phyloP scores from a whole-genome alignment of 2,329 filamentous ascomycete species.

The Neonectria hederae region DNA sequence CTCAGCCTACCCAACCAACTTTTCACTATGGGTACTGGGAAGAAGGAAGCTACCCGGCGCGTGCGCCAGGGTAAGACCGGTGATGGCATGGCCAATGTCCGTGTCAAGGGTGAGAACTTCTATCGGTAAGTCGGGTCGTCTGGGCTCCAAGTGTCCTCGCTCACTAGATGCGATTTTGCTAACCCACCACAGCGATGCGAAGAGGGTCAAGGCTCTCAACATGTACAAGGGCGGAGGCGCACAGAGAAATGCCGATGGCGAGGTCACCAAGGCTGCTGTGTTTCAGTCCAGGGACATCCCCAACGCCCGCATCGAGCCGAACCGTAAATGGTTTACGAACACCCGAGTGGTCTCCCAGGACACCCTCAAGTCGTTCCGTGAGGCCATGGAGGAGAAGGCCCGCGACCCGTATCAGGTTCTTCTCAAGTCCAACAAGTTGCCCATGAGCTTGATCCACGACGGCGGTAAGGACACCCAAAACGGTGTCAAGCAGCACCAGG shows the following conservation, averaged over 20 bases:
- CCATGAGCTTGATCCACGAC: conserved; percentile 92
- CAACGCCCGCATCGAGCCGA: conserved; percentile 89
- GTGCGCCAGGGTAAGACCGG: conserved; percentile 84
- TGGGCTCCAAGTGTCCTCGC: background rate
- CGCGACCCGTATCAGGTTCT: conserved; percentile 92
- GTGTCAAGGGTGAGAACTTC: conserved; percentile 97
- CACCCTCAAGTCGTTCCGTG: conserved; percentile 84
- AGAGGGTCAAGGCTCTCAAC: conserved; percentile 88
- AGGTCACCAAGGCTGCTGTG: conserved; percentile 83
- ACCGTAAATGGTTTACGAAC: conserved; percentile 98
- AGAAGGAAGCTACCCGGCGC: conserved; percentile 88
- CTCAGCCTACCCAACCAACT: conserved; percentile 36
- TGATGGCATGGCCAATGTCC: conserved; percentile 92
- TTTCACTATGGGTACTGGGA: conserved; percentile 80
- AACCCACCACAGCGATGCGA: conserved; percentile 64
- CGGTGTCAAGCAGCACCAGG: conserved; percentile 89
- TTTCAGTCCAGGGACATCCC: conserved; percentile 87
- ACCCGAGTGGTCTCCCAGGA: conserved; percentile 90
- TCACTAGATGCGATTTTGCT: conserved; percentile 11
- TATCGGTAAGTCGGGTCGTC: conserved; percentile 70
- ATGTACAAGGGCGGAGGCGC: conserved; percentile 90
- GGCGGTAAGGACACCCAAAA: conserved; percentile 72
- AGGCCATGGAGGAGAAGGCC: conserved; percentile 90
- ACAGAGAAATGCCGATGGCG: conserved; percentile 81
- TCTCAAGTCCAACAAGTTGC: conserved; percentile 96